These are phyloP conservation scores for Wallacemonas sp. DNA, from an alignment of 208 protist species.

Conservation along the genomic window DNA sequence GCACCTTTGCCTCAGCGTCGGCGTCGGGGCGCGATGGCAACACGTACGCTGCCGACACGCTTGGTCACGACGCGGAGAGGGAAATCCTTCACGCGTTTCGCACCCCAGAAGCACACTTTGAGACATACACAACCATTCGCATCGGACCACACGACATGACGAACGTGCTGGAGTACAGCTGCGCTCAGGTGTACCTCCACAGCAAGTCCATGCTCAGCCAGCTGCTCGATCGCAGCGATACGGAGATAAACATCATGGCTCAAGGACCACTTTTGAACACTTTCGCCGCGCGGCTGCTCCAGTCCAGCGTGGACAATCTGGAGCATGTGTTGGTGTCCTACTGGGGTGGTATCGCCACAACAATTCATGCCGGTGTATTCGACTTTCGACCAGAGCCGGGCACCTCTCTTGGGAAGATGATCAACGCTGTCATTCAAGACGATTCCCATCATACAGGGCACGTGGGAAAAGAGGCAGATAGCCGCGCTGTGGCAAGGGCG, in stretches of 20 bases:
- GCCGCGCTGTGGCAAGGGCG: too few relatives aligned
- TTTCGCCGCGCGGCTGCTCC: conserved; percentile 59
- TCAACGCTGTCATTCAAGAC: conserved; percentile 12
- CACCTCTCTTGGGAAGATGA: conserved; percentile 37
- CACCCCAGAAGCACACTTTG: conserved; percentile 51
- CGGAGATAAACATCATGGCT: conserved; percentile 53
- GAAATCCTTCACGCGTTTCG: conserved; percentile 65
- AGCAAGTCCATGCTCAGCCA: conserved; percentile 56
- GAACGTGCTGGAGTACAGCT: conserved; percentile 66
- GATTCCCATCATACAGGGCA: too few relatives aligned
- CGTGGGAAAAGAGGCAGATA: too few relatives aligned
- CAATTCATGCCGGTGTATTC: conserved; percentile 67
- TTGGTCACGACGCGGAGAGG: conserved; percentile 18
- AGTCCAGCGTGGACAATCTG: conserved; percentile 56
- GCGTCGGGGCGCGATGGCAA: too few relatives aligned
- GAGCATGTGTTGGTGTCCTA: conserved; percentile 79
- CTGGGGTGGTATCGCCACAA: conserved; percentile 79
- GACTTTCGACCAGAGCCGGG: conserved; percentile 52
- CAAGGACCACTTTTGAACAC: conserved; percentile 40
- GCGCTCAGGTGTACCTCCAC: conserved; percentile 65
- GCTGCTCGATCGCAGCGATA: conserved; percentile 52
- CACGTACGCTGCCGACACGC: too few relatives aligned
- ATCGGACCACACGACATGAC: conserved; percentile 62
- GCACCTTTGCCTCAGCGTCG: too few relatives aligned
- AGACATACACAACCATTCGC: conserved; percentile 56